Base-by-base conservation (phyloP, 2,329 filamentous ascomycete genomes). In the Pestalotiopsis sp. region DNA sequence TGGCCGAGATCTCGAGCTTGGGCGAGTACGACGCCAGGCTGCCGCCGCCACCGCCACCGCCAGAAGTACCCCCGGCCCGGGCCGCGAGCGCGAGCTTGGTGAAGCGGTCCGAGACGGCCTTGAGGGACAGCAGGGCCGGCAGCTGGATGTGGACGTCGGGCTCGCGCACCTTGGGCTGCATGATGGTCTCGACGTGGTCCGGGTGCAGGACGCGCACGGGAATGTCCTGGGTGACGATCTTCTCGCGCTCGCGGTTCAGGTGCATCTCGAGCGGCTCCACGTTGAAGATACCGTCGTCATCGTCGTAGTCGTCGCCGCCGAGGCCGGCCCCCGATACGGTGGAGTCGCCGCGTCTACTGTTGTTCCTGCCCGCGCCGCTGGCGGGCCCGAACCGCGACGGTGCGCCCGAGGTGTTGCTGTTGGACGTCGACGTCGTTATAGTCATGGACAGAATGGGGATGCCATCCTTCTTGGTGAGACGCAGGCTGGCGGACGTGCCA, bases 141-240 rank as follows among this genome's bases (percentile, higher is more conserved):
- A 99, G 86, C 67, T 94, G 90, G 76, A 99, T 97, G 81, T 98
- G 93, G 2, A 98, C 95, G 76, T 98, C 96, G 52, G 95, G 94
- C 74, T 97, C 94, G 69, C 94, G 91, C 69, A 95, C 94, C 70
- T 91, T 90, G 14, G 96, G 96, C 82, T 99, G 95, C 83, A 97
- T 94, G 71, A 98, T 90, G n/a, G 91, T 92, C 76, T 96, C 93
- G n/a, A 98, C 94, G 0, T 90, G 92, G 66, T 92, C 89, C 2
- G 93, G 91, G 69, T 93, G 90, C 11, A 99, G 87, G 1, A 99
- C 94, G 20, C 95, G 91, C 58, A 98, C 92, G n/a, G 96, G 96
- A 52, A 99, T 92, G 80, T 98, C 94, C 78, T 99, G 96, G 0
- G 94, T 97, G 76, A 99, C 92, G 74, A 97, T 87, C 71, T 96